A percentile compares a stretch with the other conserved stretches of the same genome.
Conservation (phyloP, 176 grass and related monocot species). For the Bothriochloa decipiens region DNA sequence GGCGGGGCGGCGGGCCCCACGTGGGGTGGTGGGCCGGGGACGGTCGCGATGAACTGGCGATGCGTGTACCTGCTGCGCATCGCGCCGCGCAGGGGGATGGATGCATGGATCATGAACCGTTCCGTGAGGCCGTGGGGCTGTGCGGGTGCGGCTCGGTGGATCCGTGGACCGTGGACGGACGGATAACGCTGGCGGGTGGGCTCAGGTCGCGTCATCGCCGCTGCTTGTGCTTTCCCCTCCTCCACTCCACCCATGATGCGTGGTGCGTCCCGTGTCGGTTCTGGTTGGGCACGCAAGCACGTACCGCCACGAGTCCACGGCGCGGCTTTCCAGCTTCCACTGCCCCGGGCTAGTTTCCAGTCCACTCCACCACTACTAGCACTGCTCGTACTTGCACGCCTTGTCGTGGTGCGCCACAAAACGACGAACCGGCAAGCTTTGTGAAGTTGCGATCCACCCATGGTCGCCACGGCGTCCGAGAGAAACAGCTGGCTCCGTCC, state of each 20-base stretch:
- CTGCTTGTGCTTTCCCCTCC: too few species aligned
- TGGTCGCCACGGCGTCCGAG: background rate
- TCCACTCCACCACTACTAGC: background rate
- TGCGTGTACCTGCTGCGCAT: background rate
- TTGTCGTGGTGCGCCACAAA: background rate
- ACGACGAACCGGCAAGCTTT: background rate
- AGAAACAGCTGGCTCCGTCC: background rate
- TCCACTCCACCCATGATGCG: background rate
- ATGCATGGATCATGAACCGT: background rate
- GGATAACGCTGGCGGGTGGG: too few species aligned
- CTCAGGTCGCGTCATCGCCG: too few species aligned
- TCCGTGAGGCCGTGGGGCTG: background rate
- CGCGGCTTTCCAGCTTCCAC: constrained; percentile 11
- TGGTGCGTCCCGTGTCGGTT: background rate
- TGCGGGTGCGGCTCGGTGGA: background rate
- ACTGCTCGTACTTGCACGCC: background rate
- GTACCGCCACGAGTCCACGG: background rate
- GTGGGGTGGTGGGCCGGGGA: background rate
- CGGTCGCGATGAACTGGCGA: constrained; percentile 17
- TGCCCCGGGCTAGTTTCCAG: background rate
- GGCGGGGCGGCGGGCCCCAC: background rate
- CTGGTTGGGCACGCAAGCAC: background rate
- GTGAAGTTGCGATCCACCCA: background rate
- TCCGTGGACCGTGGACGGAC: background rate
- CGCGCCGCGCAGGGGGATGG: background rate